Conservation (phyloP, 306 rosid species). For the Casuarina equisetifolia region DNA sequence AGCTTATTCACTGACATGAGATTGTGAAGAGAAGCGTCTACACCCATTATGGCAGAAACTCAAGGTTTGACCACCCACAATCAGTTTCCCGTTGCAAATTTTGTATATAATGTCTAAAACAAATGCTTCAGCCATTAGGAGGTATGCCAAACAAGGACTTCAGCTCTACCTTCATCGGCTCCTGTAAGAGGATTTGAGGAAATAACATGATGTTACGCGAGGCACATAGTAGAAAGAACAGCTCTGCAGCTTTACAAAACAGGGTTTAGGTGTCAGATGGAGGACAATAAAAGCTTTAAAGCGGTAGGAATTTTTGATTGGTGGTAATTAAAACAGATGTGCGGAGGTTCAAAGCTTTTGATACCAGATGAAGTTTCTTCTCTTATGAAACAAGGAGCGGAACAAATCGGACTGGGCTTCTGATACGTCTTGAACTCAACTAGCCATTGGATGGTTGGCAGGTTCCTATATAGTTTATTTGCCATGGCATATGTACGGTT, state of each 20-base stretch:
- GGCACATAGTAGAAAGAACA: conserved; percentile 16
- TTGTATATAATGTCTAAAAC: conserved; percentile 31
- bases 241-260: conserved; percentile 14
- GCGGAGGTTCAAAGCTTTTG: conserved; percentile 27
- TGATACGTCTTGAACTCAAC: conserved; percentile 5
- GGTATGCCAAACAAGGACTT: conserved; percentile 18
- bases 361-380: conserved; percentile 9
- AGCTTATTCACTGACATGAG: conserved; percentile 27
- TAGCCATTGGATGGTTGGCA: conserved; percentile 15
- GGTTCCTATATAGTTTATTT: conserved; percentile 9
- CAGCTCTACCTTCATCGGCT: conserved; percentile 26
- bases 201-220: conserved; percentile 29
- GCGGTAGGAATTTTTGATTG: conserved; percentile 21
- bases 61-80: conserved; percentile 21
- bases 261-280: conserved; percentile 8
- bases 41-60: conserved; percentile 22
- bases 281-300: conserved; percentile 3
- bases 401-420: conserved; percentile 15
- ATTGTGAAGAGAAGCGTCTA: conserved; percentile 11
- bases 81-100: conserved; percentile 18
- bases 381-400: conserved; percentile 16
- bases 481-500: conserved; percentile 20
- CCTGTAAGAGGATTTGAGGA: conserved; percentile 19
- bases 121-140: conserved; percentile 19
- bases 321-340: conserved; percentile 25